These are phyloP conservation scores for Termitomyces sp. DNA, from an alignment of 768 basidiomycete genomes.

Conservation along the genomic window DNA sequence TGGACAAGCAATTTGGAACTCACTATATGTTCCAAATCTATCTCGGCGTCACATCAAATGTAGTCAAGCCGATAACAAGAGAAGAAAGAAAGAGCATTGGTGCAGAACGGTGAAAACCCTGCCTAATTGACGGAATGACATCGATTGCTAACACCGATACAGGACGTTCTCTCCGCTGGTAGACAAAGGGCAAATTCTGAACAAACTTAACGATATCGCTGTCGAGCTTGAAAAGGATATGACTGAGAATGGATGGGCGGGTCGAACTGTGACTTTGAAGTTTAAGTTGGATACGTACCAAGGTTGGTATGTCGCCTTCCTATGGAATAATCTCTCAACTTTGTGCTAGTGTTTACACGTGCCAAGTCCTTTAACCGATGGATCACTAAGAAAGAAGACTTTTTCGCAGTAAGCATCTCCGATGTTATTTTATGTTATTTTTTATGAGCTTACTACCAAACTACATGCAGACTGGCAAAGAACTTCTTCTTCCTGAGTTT, in stretches of 20 bases:
- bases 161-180: constrained; percentile 77
- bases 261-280: constrained; percentile 87
- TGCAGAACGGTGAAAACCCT: constrained; percentile 64
- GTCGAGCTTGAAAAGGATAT: constrained; percentile 81
- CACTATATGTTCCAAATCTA: constrained; percentile 72
- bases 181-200: constrained; percentile 63
- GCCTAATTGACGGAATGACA: background rate
- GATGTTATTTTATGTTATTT: background rate
- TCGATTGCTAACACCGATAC: background rate
- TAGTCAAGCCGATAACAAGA: constrained; percentile 69
- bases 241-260: constrained; percentile 75
- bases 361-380: constrained; percentile 77
- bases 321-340: background rate
- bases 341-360: constrained; percentile 64
- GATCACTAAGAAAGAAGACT: constrained; percentile 76
- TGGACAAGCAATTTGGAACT: constrained; percentile 88
- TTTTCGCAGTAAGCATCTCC: constrained; percentile 57
- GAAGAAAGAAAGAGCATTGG: constrained; percentile 93
- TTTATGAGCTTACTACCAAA: background rate
- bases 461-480: constrained; percentile 64
- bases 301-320: constrained; percentile 35
- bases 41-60: constrained; percentile 84
- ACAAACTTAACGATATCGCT: constrained; percentile 79
- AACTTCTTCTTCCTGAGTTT: constrained; percentile 75
- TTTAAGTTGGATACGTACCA: constrained; percentile 91